Evolutionary conservation across 139 green algal genomes (phyloP).

Genomic region (Micractinium conductrix): DNA sequence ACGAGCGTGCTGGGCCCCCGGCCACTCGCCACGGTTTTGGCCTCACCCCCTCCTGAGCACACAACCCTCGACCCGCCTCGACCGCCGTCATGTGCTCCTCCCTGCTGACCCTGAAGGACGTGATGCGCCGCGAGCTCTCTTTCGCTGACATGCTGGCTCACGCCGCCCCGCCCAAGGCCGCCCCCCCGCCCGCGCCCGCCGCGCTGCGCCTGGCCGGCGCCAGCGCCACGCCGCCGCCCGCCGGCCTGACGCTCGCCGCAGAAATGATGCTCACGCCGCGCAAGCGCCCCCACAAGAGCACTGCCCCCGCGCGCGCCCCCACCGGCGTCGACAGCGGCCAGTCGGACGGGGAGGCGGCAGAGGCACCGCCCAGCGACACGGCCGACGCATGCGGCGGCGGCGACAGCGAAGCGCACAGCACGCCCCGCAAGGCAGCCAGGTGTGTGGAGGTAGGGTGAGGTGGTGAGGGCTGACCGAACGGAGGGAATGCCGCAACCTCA

Average conservation of each 20-base stretch:
- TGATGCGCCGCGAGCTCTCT: not conserved
- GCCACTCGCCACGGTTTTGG: no score
- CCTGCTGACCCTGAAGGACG: no score
- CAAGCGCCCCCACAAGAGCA: slow-evolving; percentile 34
- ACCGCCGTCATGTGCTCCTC: no score
- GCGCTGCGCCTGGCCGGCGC: not conserved
- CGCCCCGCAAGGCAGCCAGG: not conserved
- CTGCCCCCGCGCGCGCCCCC: not conserved
- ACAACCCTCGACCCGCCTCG: no score
- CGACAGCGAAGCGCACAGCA: not conserved
- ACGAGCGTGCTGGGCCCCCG: no score
- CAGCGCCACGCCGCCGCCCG: not conserved
- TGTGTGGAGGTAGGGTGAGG: no score
- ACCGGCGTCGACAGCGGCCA: not conserved
- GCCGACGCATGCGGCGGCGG: not conserved
- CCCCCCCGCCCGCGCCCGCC: no score
- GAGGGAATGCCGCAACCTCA: no score
- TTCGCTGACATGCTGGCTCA: slow-evolving; percentile 5
- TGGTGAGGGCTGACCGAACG: no score
- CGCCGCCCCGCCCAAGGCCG: not conserved
- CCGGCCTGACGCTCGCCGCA: not conserved
- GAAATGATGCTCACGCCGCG: not conserved
- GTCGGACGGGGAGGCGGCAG: not conserved
- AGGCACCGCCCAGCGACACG: not conserved
- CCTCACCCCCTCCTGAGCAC: no score